Base-by-base conservation (phyloP, 305 asterid genomes). In the Solanum hybrid region DNA sequence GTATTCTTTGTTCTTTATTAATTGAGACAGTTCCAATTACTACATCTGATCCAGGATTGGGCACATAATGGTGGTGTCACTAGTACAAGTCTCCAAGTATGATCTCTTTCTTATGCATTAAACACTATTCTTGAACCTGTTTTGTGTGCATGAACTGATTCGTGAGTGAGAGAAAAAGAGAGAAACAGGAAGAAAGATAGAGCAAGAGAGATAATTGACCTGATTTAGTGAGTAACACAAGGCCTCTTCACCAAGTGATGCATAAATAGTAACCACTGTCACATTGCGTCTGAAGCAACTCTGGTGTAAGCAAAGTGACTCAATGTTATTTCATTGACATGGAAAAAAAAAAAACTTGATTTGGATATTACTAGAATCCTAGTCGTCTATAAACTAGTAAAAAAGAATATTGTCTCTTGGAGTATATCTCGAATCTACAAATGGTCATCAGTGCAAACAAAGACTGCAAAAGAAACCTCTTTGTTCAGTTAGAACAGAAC, bases 201-300 rank as follows among this genome's bases (percentile, higher is more conserved):
- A 81, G 51, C 75, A 90, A 91, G 90, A 87, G 89, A 92, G 93
- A 89, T 90, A 78, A 87, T 67, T 83, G 74, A 98, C 99, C 99
- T 98, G 99, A 77, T 98, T 98, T 90, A 97, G 93, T 51, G 99
- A 97, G 94, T 97, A 96, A 75, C 99, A 96, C 33, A 98, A 93
- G 90, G 99, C 99, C 91, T 96, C 99, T 93, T 98, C 99, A 84
- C 99, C 99, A 37, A 97, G 91, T 77, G 99, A 98, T 90, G 99
- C 96, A 92, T 98, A 98, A 80, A 98, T 98, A 89, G 99, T 98
- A 90, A 98, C 99, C 69, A 98, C 99, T 73, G 98, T 94, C 92
- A 94, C 95, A 92, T 98, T 98, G 92, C 95, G 98, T 94, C 99
- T 94, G 94, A 98, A 98, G 92, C 98, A 98, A 86, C 94, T 98